These are phyloP conservation scores for Botrytis medusae DNA, from an alignment of 2,329 filamentous ascomycete species.

Conservation along the genomic window DNA sequence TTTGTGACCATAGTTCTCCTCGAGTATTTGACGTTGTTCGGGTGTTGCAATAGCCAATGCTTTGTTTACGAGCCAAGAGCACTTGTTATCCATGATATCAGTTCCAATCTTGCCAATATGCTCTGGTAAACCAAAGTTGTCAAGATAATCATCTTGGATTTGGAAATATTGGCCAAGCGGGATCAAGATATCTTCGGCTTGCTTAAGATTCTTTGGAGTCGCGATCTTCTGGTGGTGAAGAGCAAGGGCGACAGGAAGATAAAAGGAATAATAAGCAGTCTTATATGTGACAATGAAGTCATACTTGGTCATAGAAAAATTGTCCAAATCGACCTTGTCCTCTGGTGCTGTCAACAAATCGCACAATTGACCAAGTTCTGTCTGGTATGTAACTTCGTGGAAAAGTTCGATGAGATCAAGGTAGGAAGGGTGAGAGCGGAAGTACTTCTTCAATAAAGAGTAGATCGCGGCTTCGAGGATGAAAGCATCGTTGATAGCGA, in stretches of 20 bases:
- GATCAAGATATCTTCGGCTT: constrained; percentile 87
- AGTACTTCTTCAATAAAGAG: constrained; percentile 88
- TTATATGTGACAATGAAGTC: constrained; percentile 99
- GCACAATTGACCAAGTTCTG: constrained; percentile 91
- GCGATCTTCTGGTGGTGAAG: constrained; percentile 83
- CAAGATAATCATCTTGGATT: constrained; percentile 97
- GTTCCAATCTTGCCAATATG: constrained; percentile 98
- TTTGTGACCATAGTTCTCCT: constrained; percentile 93
- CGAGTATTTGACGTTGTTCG: constrained; percentile 83
- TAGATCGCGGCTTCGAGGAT: constrained; percentile 93
- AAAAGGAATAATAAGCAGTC: constrained; percentile 99
- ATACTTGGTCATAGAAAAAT: constrained; percentile 95
- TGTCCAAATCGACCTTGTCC: constrained; percentile 86
- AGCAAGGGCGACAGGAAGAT: constrained; percentile 90
- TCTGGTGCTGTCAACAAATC: constrained; percentile 95
- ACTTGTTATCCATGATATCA: constrained; percentile 99
- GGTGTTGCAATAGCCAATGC: constrained; percentile 77
- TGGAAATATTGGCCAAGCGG: constrained; percentile 99
- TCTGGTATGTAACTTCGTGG: constrained; percentile 92
- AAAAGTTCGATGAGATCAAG: constrained; percentile 92
- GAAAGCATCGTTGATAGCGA: constrained; percentile 98
- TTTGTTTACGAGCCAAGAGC: constrained; percentile 97
- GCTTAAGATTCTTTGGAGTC: constrained; percentile 83
- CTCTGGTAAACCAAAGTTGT: constrained; percentile 91
- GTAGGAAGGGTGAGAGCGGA: constrained; percentile 83